Percentiles rank a stretch among this genome's conserved stretches.
These are phyloP conservation scores for Tricholoma sp. DNA, from an alignment of 768 basidiomycete species.

Conservation along the genomic window DNA sequence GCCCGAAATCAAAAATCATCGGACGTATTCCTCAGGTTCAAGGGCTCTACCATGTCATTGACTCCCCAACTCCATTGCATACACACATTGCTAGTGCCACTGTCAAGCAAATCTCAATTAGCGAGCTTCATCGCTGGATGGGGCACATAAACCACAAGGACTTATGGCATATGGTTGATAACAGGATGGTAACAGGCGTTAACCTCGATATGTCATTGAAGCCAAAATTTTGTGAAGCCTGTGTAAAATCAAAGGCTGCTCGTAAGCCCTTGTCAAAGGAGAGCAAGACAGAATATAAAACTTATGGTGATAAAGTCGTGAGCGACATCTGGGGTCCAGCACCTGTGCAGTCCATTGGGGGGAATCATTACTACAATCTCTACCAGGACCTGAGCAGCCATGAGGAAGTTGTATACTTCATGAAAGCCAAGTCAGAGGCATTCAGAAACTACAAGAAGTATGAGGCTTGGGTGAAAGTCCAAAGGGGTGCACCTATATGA, in stretches of 20 bases:
- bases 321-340: not conserved
- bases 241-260: conserved; percentile 20
- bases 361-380: not conserved
- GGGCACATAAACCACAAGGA: conserved; percentile 28
- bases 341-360: not conserved
- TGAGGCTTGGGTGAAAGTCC: not conserved
- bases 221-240: conserved; percentile 20
- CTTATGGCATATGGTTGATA: conserved; percentile 20
- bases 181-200: conserved; percentile 26
- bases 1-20: conserved; percentile 4
- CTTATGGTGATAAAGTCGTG: not conserved
- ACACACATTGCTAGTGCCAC: conserved; percentile 9
- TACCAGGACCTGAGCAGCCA: not conserved
- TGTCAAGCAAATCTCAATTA: conserved; percentile 14
- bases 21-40: conserved; percentile 18
- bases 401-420: not conserved
- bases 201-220: conserved; percentile 18
- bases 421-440: not conserved
- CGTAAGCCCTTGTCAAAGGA: not conserved
- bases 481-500: not conserved
- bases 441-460: not conserved
- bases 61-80: not conserved
- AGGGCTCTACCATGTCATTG: conserved; percentile 20
- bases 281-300: not conserved
- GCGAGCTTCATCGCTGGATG: conserved; percentile 26